Conservation (phyloP, 176 grass and related monocot genomes). For the Carex parvula region DNA sequence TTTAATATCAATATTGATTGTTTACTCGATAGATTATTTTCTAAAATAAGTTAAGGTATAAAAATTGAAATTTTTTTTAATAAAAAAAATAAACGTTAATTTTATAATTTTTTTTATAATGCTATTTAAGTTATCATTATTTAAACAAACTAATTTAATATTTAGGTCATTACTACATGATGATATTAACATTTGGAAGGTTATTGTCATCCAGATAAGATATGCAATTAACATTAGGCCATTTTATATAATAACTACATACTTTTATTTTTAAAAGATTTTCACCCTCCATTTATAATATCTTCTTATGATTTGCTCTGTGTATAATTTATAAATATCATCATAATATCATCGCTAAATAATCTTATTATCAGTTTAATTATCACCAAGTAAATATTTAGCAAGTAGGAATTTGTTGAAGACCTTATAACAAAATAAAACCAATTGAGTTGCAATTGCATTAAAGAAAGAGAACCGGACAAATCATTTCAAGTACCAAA, state of each 20-base stretch:
- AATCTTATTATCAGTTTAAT: too few species aligned
- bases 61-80: background rate
- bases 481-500: conserved; percentile 4
- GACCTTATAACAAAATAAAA: too few species aligned
- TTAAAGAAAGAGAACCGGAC: conserved; percentile 5
- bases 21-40: background rate
- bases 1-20: background rate
- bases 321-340: background rate
- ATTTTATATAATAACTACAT: background rate
- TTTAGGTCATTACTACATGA: background rate
- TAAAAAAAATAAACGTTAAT: background rate
- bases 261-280: too few species aligned
- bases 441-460: background rate
- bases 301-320: background rate
- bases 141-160: background rate
- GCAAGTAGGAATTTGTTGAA: too few species aligned
- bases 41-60: too few species aligned
- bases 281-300: too few species aligned
- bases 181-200: background rate
- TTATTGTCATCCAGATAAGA: background rate
- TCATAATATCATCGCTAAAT: background rate
- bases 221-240: background rate
- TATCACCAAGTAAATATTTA: too few species aligned
- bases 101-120: background rate
- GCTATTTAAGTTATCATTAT: background rate